A percentile compares a stretch with the other conserved stretches of the same genome.
Conservation (phyloP, 495 filamentous ascomycete genomes). For the Bombardia bombarda region DNA sequence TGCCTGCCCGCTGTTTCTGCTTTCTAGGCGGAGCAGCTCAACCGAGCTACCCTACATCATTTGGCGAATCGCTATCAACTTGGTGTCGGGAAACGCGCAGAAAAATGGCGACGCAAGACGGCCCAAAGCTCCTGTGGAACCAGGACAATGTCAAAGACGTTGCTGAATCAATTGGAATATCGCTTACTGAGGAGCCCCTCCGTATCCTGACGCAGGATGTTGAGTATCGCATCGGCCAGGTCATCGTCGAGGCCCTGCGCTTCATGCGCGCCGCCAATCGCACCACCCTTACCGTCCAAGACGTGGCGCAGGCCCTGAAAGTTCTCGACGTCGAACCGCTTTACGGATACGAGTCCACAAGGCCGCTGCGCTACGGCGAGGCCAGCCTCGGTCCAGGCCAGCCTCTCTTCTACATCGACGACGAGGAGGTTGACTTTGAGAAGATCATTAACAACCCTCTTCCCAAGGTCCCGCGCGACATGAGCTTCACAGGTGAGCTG, state of each 20-base stretch:
- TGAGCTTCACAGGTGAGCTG: conserved; percentile 72
- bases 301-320: conserved; percentile 72
- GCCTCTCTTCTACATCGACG: conserved; percentile 93
- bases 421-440: conserved; percentile 98
- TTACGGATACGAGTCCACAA: conserved; percentile 87
- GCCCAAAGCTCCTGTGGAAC: conserved; percentile 67
- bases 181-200: conserved; percentile 71
- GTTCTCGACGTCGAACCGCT: conserved; percentile 89
- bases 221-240: conserved; percentile 86
- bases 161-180: conserved; percentile 87
- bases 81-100: not conserved
- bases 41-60: too few relatives aligned
- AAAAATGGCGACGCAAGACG: conserved; percentile 21
- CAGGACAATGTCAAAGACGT: conserved; percentile 91
- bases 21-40: too few relatives aligned
- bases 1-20: too few relatives aligned
- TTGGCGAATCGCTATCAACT: too few relatives aligned
- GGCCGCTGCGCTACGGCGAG: conserved; percentile 84
- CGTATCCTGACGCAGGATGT: conserved; percentile 85
- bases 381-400: conserved; percentile 91
- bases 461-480: conserved; percentile 90
- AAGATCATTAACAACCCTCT: conserved; percentile 94
- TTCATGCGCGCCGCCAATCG: conserved; percentile 87
- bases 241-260: conserved; percentile 86
- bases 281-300: conserved; percentile 74